Evolutionary conservation across 345 rosid genomes (phyloP), one percentile per base, ranked within the genome.

Genomic region (Reutealis trisperma): DNA sequence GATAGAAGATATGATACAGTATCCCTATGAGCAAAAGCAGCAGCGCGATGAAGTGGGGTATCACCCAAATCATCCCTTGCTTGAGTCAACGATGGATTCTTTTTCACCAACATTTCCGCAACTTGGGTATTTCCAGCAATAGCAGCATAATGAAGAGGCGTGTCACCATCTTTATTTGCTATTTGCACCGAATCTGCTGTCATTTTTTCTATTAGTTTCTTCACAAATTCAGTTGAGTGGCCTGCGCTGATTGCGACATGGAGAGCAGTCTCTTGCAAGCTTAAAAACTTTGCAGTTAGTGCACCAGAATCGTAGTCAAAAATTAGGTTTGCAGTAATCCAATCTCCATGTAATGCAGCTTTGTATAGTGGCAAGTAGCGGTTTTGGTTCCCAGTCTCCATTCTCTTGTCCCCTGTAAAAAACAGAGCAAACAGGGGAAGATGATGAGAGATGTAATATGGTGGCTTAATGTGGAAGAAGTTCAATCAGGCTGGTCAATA

Each of bases 71-170:
- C 0, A 30, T 52, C 8, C 42, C n/a, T 25, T 10, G 21, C n/a
- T 54, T 54, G 58, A 54, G 58, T 14, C n/a, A 54, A 54, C 15
- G 7, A 13, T 5, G 24, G 27, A 42, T 71, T 52, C 63, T 75
- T 71, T 0, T 18, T 5, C 42, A 80, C 42, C 49, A 80, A 49
- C 18, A 57, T 30, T 63, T 22, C 71, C 0, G 62, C 83, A 14
- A 16, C 62, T 25, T 25, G 41, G 27, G 60, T 52, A 37, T 45
- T 75, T 37, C 79, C 83, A 21, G n/a, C 54, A 0, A 58, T 44
- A 11, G 76, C 79, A 13, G 83, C 83, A 80, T 37, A 4, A 67
- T 80, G 79, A 32, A 75, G 79, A 9, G 76, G 58, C 8, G 80
- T 72, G 6, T 30, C 1, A 15, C 67, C 62, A 1, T 3, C 3